These are phyloP conservation scores for Ceratocystis albifundus DNA, from an alignment of 2,329 filamentous ascomycete genomes.

Conservation along the genomic window DNA sequence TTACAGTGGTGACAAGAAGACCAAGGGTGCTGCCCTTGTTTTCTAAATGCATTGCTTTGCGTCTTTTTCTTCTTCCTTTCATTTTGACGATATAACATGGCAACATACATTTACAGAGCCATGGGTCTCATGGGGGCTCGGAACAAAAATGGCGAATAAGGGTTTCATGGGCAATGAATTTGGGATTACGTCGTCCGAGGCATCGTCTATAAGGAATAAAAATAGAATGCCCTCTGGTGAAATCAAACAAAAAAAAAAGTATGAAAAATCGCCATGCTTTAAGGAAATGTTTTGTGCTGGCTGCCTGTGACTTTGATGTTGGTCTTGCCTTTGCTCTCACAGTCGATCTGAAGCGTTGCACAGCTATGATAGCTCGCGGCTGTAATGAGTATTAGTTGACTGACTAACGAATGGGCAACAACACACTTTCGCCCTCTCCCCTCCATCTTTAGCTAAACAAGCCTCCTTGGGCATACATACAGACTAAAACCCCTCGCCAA, in stretches of 20 bases:
- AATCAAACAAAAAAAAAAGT: constrained; percentile 25
- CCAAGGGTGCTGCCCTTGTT: constrained; percentile 98
- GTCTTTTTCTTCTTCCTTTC: constrained; percentile 34
- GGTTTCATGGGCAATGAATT: constrained; percentile 32
- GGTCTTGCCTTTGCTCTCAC: not conserved
- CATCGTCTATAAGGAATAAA: constrained; percentile 38
- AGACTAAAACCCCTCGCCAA: constrained; percentile 49
- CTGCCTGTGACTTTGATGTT: not conserved
- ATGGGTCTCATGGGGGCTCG: constrained; percentile 19
- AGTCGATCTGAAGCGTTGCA: not conserved
- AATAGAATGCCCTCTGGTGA: constrained; percentile 27
- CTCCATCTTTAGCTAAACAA: not conserved
- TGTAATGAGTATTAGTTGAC: not conserved
- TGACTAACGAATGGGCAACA: constrained; percentile 8
- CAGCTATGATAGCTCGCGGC: not conserved
- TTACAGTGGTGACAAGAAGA: constrained; percentile 99
- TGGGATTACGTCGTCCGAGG: constrained; percentile 29
- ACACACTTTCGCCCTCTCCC: not conserved
- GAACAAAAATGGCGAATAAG: constrained; percentile 35
- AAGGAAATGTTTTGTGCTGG: not conserved
- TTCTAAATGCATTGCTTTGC: constrained; percentile 64
- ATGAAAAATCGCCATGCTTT: constrained; percentile 14
- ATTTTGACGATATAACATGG: constrained; percentile 36
- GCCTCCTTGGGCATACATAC: not conserved
- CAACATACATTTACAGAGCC: constrained; percentile 13